Conservation (phyloP, 352 stramenopile species). For the Phytophthora constricta region DNA sequence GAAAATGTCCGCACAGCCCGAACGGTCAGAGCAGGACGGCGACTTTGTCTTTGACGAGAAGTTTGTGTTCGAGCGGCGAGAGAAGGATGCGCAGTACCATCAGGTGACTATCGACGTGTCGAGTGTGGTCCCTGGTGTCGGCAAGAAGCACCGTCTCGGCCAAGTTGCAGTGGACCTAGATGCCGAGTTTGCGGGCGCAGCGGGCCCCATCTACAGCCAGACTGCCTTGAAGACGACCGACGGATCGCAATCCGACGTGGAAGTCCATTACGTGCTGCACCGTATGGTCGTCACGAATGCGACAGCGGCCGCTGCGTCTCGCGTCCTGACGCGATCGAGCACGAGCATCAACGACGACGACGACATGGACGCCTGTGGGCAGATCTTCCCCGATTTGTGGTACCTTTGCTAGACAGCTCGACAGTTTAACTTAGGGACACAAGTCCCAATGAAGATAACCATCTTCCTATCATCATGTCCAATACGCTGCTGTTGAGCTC, state of each 20-base stretch:
- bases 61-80: slow-evolving; percentile 48
- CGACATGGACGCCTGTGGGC: slow-evolving; percentile 52
- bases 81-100: slow-evolving; percentile 37
- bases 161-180: slow-evolving; percentile 48
- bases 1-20: slow-evolving; percentile 36
- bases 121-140: slow-evolving; percentile 24
- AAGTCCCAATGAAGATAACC: not conserved
- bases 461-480: too few relatives aligned
- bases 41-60: slow-evolving; percentile 51
- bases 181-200: slow-evolving; percentile 28
- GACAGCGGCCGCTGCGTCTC: slow-evolving; percentile 30
- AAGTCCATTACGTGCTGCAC: slow-evolving; percentile 56
- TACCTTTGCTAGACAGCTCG: slow-evolving; percentile 45
- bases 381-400: slow-evolving; percentile 57
- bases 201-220: slow-evolving; percentile 33
- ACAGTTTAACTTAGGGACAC: slow-evolving; percentile 23
- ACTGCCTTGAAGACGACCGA: slow-evolving; percentile 19
- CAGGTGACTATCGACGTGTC: slow-evolving; percentile 46
- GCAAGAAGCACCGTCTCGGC: slow-evolving; percentile 36
- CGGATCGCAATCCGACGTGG: slow-evolving; percentile 22
- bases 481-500: not conserved
- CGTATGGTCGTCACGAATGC: slow-evolving; percentile 44
- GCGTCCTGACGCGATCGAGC: slow-evolving; percentile 35
- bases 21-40: slow-evolving; percentile 17
- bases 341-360: slow-evolving; percentile 53